These are phyloP conservation scores for Penicillium pancosmium DNA, from an alignment of 495 filamentous ascomycete genomes.

Conservation along the genomic window DNA sequence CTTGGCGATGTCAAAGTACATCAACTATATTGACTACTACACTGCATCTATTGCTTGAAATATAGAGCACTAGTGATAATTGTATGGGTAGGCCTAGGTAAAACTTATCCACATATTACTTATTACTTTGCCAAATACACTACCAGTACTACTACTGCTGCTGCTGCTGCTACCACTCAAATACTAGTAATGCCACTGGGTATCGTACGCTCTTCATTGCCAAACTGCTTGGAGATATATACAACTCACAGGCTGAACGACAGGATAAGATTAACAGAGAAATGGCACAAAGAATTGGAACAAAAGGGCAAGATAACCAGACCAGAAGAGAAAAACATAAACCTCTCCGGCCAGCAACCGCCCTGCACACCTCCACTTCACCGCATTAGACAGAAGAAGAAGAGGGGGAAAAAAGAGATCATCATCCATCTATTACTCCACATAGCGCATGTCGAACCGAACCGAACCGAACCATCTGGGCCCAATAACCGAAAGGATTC, in stretches of 20 bases:
- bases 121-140: no score
- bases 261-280: constrained; percentile 41
- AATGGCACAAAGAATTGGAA: constrained; percentile 18
- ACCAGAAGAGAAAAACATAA: constrained; percentile 19
- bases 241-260: constrained; percentile 44
- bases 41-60: no score
- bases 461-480: constrained; percentile 9
- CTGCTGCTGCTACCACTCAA: neutral
- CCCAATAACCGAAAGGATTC: constrained; percentile 14
- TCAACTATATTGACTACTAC: neutral
- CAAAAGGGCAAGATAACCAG: constrained; percentile 14
- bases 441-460: constrained; percentile 12
- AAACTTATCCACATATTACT: no score
- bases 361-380: constrained; percentile 13
- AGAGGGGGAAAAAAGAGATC: neutral
- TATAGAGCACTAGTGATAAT: neutral
- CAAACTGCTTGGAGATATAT: constrained; percentile 49
- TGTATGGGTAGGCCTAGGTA: neutral
- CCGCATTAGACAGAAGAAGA: constrained; percentile 1
- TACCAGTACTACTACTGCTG: neutral
- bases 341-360: constrained; percentile 17
- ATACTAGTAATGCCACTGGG: constrained; percentile 23
- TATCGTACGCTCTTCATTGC: constrained; percentile 50
- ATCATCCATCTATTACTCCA: constrained; percentile 20
- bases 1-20: neutral